Conservation (phyloP, 805 yeast genomes). For the Yamadazyma tumulicola region DNA sequence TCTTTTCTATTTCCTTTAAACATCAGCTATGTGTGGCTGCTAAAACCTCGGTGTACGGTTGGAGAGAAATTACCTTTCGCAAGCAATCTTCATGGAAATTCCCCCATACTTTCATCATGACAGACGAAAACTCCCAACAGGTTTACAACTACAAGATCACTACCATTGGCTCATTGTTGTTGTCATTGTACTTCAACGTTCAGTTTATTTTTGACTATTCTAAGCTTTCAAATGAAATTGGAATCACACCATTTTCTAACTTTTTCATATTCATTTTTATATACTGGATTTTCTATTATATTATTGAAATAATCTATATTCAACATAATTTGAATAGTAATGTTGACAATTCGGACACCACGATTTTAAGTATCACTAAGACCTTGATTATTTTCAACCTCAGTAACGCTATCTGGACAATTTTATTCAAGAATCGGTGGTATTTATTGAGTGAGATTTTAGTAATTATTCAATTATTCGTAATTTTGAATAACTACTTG, state of each 20-base stretch:
- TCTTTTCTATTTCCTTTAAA: too few species aligned
- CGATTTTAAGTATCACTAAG: slow-evolving; percentile 16
- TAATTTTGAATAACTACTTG: slow-evolving; percentile 53
- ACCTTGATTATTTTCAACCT: slow-evolving; percentile 65
- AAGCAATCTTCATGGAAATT: too few species aligned
- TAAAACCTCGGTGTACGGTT: too few species aligned
- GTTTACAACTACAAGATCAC: slow-evolving; percentile 18
- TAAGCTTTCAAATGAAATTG: slow-evolving; percentile 47
- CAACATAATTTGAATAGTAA: slow-evolving; percentile 9
- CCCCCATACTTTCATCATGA: slow-evolving; percentile 1
- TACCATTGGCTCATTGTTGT: slow-evolving; percentile 50
- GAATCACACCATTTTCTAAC: slow-evolving; percentile 70
- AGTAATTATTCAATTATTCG: slow-evolving; percentile 55
- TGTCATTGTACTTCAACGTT: slow-evolving; percentile 55
- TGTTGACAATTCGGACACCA: slow-evolving; percentile 12
- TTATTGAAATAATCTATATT: slow-evolving; percentile 52
- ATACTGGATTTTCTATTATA: slow-evolving; percentile 56
- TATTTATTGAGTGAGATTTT: slow-evolving; percentile 59
- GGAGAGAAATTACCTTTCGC: too few species aligned
- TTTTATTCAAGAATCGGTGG: slow-evolving; percentile 56
- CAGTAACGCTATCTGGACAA: slow-evolving; percentile 59
- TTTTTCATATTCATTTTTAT: slow-evolving; percentile 44
- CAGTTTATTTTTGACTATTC: slow-evolving; percentile 54
- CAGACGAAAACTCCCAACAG: slow-evolving; percentile 5
- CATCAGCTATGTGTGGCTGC: too few species aligned